Conservation (phyloP, 192 early-diverging fungal genomes). For the Coemansia sp. region DNA sequence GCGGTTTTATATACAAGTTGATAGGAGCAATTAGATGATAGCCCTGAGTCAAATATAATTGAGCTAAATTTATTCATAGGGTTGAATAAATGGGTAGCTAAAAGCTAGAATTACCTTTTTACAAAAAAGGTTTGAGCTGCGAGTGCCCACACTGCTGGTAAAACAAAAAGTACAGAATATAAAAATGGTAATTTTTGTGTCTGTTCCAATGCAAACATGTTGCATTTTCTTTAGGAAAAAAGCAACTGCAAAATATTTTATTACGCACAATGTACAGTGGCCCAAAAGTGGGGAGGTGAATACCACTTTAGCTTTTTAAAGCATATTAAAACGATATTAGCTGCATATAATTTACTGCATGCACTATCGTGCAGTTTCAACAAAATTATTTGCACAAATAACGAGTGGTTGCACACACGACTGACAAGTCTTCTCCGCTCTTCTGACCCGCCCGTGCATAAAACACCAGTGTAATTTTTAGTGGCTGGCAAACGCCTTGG, state of each 20-base stretch:
- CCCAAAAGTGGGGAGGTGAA: background rate
- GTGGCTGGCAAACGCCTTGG: conserved; percentile 14
- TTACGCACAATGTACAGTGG: background rate
- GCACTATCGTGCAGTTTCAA: background rate
- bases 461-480: background rate
- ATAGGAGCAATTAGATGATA: too few relatives aligned
- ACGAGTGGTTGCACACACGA: conserved; percentile 3
- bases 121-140: background rate
- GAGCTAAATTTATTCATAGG: too few relatives aligned
- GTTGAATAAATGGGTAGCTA: too few relatives aligned
- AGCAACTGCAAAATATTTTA: background rate
- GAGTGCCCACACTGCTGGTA: background rate
- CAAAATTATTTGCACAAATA: background rate
- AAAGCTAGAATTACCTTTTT: background rate
- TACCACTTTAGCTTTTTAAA: background rate
- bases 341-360: background rate
- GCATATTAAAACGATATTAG: background rate
- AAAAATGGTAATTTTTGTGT: too few relatives aligned
- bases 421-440: conserved; percentile 18
- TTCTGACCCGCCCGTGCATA: conserved; percentile 21
- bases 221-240: too few relatives aligned
- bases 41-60: too few relatives aligned
- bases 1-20: too few relatives aligned
- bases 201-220: too few relatives aligned
- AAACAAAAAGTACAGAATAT: conserved; percentile 1